phyloP scores from a whole-genome alignment of 345 rosid genomes.

The Odontarrhena argentea region DNA sequence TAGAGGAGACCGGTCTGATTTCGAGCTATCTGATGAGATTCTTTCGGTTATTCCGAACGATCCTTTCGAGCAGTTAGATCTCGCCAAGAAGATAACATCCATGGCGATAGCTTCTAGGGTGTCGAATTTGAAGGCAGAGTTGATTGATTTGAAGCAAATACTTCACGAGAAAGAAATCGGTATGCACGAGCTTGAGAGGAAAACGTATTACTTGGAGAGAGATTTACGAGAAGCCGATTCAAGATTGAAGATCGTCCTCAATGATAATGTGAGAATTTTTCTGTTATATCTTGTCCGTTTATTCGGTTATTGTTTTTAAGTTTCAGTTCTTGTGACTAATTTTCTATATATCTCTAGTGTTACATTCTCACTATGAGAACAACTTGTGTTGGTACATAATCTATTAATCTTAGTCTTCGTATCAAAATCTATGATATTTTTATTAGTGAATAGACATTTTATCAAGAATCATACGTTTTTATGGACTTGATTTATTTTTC shows the following conservation, averaged over 20 bases:
- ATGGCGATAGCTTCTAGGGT: slow-evolving; percentile 83
- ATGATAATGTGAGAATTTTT: slow-evolving; percentile 54
- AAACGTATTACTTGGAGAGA: slow-evolving; percentile 49
- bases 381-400: too few relatives aligned
- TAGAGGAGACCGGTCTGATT: slow-evolving; percentile 48
- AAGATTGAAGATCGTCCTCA: slow-evolving; percentile 47
- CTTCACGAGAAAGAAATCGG: slow-evolving; percentile 57
- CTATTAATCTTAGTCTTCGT: too few relatives aligned
- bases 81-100: slow-evolving; percentile 89
- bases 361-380: too few relatives aligned
- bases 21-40: slow-evolving; percentile 63
- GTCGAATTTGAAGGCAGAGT: slow-evolving; percentile 65
- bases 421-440: background rate
- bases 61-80: slow-evolving; percentile 84
- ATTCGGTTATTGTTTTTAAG: background rate
- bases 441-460: too few relatives aligned
- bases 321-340: too few relatives aligned
- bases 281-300: background rate
- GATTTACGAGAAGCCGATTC: slow-evolving; percentile 57
- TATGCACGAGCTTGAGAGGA: slow-evolving; percentile 57
- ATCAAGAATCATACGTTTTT: background rate
- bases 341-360: too few relatives aligned
- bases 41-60: slow-evolving; percentile 72
- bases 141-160: slow-evolving; percentile 46
- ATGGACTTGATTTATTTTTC: background rate